These are phyloP conservation scores for Aspergillus heteromorphus DNA, from an alignment of 495 filamentous ascomycete genomes.

Conservation along the genomic window DNA sequence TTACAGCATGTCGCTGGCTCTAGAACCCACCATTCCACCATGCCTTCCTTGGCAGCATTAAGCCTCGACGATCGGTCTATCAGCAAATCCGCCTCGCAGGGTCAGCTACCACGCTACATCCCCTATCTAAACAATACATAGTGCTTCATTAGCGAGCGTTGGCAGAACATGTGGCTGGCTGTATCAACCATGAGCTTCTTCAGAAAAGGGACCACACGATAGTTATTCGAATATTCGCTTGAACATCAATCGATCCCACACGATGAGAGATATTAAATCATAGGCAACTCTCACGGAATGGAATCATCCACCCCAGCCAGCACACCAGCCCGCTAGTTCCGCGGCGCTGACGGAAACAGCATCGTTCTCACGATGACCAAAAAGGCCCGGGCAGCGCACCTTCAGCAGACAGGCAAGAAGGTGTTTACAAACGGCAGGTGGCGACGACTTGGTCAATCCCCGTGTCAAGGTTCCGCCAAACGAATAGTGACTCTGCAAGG, in stretches of 20 bases:
- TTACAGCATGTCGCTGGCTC: neutral
- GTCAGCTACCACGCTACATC: neutral
- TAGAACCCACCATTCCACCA: too few species aligned
- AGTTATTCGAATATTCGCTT: too few species aligned
- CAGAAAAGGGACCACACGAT: neutral
- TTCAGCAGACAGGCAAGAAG: slow-evolving; percentile 75
- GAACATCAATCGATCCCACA: too few species aligned
- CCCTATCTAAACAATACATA: neutral
- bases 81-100: neutral
- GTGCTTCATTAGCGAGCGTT: too few species aligned
- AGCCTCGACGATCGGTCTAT: neutral
- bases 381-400: slow-evolving; percentile 56
- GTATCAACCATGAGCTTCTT: neutral
- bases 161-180: too few species aligned
- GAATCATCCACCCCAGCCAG: slow-evolving; percentile 53
- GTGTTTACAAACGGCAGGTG: slow-evolving; percentile 85
- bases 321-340: slow-evolving; percentile 74
- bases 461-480: slow-evolving; percentile 50
- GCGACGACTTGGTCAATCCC: slow-evolving; percentile 23
- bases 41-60: neutral
- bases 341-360: slow-evolving; percentile 52
- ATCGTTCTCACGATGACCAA: slow-evolving; percentile 29
- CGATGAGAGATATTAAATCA: too few species aligned
- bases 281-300: too few species aligned
- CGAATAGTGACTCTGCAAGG: slow-evolving; percentile 12